These are phyloP conservation scores for Alopecurus myosuroides DNA, from an alignment of 176 grass and related monocot genomes.

Conservation along the genomic window DNA sequence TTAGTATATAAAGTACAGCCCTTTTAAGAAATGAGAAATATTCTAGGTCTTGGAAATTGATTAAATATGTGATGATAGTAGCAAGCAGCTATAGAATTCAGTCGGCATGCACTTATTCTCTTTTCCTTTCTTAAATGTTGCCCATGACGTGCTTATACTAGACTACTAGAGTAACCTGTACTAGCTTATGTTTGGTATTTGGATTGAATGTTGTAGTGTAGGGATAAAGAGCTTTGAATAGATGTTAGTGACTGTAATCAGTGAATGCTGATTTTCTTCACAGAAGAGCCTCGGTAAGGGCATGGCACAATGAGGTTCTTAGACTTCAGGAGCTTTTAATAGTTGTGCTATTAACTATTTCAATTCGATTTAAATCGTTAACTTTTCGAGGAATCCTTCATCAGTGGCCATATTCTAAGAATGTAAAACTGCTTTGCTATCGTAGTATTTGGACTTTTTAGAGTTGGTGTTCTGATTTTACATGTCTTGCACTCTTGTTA, in stretches of 20 bases:
- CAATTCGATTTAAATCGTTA: neutral
- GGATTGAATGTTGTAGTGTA: neutral
- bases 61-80: neutral
- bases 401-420: neutral
- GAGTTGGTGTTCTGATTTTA: neutral
- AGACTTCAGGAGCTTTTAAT: neutral
- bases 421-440: neutral
- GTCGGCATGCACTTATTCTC: neutral
- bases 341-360: neutral
- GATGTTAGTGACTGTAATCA: neutral
- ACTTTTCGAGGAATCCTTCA: too few species aligned
- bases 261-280: neutral
- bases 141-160: neutral
- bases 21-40: slow-evolving; percentile 4
- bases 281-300: neutral
- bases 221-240: neutral
- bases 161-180: neutral
- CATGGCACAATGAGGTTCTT: neutral
- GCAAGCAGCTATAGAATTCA: neutral
- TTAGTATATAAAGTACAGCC: neutral
- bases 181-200: neutral
- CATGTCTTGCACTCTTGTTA: neutral
- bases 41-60: neutral
- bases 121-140: neutral
- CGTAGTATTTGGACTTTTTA: neutral